Evolutionary conservation across 2,329 filamentous ascomycete species (phyloP), one percentile per base, ranked within the genome.

Genomic region (Cryoendolithus antarcticus): DNA sequence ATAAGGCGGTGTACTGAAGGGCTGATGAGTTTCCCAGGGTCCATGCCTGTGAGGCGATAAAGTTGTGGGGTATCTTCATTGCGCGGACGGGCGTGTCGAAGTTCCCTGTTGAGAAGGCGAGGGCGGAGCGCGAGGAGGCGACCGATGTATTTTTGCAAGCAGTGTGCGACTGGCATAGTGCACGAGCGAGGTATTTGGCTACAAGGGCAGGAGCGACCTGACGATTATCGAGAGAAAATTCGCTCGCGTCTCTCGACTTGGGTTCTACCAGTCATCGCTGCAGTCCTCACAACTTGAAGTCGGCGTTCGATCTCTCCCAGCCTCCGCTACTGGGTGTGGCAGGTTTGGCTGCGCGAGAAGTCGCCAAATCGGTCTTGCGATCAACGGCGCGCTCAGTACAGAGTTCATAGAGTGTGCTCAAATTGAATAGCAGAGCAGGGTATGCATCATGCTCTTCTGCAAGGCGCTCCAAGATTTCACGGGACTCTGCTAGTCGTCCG

Each of bases 351-450:
- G 53, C 53, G 11, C 48, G 42, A 30, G 38, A 40, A n/a, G 48
- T 39, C 7, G 82, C 78, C 11, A 96, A 66, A 21, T 65, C 67
- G 24, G 74, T 60, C 67, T 96, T 96, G 50, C 82, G 61, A 9
- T 71, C 71, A 35, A 74, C 68, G 32, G 84, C 75, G 45, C 74
- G 72, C 51, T 96, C 88, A 0, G 83, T 88, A 56, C 83, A 91
- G 6, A 96, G 71, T 61, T 96, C 91, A 57, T 93, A 96, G 51
- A 94, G 75, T 0, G 89, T 96, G 8, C 80, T 77, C 9, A 98
- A 62, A 57, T 96, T 96, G 62, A 95, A 93, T 0, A 93, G 74
- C 2, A 94, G 63, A 1, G 83, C 83, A 46, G 83, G 79, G 42
- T 89, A 95, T 0, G 76, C 74, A 31, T 75, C 66, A 1, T 77